Evolutionary conservation across 1,139 yeast genomes (phyloP).

Genomic region (Saccharomyces hybrid): DNA sequence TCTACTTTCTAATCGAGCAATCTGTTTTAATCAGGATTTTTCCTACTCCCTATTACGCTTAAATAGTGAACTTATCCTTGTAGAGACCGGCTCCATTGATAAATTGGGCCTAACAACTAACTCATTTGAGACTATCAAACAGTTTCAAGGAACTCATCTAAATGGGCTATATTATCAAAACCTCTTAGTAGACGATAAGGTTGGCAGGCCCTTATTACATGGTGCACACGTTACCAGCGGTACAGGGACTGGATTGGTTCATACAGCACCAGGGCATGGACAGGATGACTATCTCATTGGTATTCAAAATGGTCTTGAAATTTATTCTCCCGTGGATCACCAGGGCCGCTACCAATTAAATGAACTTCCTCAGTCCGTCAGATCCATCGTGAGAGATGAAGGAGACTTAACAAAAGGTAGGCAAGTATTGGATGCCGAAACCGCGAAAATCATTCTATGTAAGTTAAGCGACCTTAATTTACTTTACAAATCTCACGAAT

Average conservation of each 20-base stretch:
- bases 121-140: constrained; percentile 16
- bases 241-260: constrained; percentile 94
- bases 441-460: constrained; percentile 44
- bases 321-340: constrained; percentile 73
- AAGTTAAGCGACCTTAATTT: constrained; percentile 40
- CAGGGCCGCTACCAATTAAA: constrained; percentile 49
- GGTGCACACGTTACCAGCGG: constrained; percentile 76
- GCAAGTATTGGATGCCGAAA: constrained; percentile 51
- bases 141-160: constrained; percentile 42
- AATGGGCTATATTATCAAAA: constrained; percentile 45
- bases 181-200: constrained; percentile 41
- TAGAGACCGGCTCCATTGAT: constrained; percentile 41
- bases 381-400: constrained; percentile 35
- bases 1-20: constrained; percentile 76
- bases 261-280: constrained; percentile 97
- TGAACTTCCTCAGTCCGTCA: constrained; percentile 16
- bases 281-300: constrained; percentile 84
- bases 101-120: constrained; percentile 24
- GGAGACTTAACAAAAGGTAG: constrained; percentile 42
- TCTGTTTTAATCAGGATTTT: constrained; percentile 58
- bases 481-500: constrained; percentile 44
- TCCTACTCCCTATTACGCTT: constrained; percentile 48
- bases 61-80: constrained; percentile 31
- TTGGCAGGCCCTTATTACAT: constrained; percentile 52
- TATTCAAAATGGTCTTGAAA: constrained; percentile 44